phyloP scores from a whole-genome alignment of 805 yeast genomes.

The Nakazawaea siamensis region DNA sequence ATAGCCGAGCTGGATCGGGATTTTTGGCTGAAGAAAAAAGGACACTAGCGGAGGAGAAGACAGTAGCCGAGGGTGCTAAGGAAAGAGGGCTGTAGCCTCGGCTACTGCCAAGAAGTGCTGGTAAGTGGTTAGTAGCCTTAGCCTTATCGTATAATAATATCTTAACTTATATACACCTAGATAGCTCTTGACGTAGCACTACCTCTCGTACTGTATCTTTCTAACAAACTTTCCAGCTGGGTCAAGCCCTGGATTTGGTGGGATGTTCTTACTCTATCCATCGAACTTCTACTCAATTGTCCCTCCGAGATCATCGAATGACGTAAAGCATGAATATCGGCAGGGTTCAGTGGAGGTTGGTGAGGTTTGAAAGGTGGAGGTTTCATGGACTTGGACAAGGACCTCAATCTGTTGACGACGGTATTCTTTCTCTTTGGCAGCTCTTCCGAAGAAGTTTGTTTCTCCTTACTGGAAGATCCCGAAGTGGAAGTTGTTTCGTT shows the following conservation, averaged over 20 bases:
- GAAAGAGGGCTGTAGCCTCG: too few species aligned
- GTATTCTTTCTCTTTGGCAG: constrained; percentile 1
- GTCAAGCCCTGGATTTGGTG: constrained; percentile 42
- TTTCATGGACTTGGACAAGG: constrained; percentile 6
- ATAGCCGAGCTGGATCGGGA: too few species aligned
- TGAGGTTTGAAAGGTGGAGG: constrained; percentile 2
- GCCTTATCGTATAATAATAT: too few species aligned
- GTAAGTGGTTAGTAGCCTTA: too few species aligned
- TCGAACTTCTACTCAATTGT: constrained; percentile 20
- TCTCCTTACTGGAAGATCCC: constrained; percentile 2
- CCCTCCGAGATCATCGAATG: constrained; percentile 12
- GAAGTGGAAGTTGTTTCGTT: constrained; percentile 2
- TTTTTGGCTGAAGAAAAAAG: too few species aligned
- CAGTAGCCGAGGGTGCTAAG: too few species aligned
- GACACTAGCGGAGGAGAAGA: too few species aligned
- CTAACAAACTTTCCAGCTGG: constrained; percentile 37
- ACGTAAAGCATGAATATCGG: constrained; percentile 11
- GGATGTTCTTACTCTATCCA: constrained; percentile 33
- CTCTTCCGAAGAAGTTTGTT: not conserved
- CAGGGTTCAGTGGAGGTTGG: not conserved
- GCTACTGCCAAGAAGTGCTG: too few species aligned
- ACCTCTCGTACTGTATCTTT: constrained; percentile 9
- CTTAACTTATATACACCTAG: too few species aligned
- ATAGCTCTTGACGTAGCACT: too few species aligned
- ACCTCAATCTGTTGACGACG: constrained; percentile 4